Evolutionary conservation across 139 green algal genomes (phyloP).

Genomic region (Chlorella vulgaris): DNA sequence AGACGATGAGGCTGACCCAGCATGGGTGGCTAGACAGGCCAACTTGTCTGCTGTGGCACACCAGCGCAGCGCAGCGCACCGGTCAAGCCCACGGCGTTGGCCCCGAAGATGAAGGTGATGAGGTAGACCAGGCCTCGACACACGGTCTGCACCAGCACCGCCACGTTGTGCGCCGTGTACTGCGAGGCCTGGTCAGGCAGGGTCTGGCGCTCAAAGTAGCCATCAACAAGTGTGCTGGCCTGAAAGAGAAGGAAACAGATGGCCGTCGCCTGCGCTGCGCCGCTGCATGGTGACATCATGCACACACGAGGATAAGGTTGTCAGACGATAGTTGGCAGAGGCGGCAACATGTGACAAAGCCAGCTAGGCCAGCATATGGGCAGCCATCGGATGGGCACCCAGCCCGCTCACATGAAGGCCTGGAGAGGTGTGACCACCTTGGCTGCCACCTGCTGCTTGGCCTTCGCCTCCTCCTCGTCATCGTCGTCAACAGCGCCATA

Average conservation of each 20-base stretch:
- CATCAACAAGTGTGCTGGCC: constrained; percentile 28
- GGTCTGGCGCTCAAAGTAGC: constrained; percentile 47
- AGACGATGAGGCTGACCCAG: no score
- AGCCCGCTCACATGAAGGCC: constrained; percentile 38
- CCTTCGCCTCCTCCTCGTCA: constrained; percentile 16
- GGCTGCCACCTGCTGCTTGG: neutral
- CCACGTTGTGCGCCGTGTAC: constrained; percentile 60
- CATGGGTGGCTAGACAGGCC: no score
- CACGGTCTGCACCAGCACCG: constrained; percentile 54
- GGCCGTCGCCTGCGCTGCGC: constrained; percentile 39
- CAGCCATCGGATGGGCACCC: no score
- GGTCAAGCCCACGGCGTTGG: constrained; percentile 55
- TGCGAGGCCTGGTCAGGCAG: constrained; percentile 35
- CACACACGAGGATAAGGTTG: neutral
- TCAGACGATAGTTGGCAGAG: neutral
- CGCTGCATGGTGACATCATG: constrained; percentile 25
- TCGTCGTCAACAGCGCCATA: constrained; percentile 28
- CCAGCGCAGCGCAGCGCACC: no score
- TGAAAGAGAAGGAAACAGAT: constrained; percentile 45
- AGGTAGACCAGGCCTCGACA: constrained; percentile 56
- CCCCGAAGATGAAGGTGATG: constrained; percentile 64
- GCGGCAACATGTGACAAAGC: neutral
- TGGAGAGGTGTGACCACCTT: constrained; percentile 25
- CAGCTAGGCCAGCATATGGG: no score
- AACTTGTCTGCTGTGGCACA: no score